Evolutionary conservation across 345 rosid genomes (phyloP).

Genomic region (Populus simonii): DNA sequence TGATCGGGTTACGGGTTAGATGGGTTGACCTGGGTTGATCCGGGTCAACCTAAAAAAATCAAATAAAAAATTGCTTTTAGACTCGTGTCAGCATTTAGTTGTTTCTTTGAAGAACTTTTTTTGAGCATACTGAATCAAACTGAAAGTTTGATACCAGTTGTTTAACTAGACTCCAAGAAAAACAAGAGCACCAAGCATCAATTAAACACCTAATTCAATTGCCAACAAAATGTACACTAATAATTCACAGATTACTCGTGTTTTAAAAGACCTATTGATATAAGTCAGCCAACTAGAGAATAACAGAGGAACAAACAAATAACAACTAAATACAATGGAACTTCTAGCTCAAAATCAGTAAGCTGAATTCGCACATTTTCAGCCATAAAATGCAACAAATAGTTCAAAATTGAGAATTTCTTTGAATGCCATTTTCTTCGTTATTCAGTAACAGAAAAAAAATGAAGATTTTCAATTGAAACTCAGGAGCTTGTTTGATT

Average conservation of each 20-base stretch:
- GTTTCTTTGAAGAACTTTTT: constrained; percentile 27
- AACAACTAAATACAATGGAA: too few species aligned
- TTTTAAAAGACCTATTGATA: too few species aligned
- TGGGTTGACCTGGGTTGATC: too few species aligned
- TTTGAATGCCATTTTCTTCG: background rate
- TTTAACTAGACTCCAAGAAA: background rate
- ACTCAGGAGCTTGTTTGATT: background rate
- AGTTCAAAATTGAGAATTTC: too few species aligned
- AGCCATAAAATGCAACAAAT: background rate
- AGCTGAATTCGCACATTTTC: background rate
- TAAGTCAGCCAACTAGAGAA: background rate
- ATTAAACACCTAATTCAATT: background rate
- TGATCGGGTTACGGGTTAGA: too few species aligned
- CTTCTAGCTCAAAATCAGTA: background rate
- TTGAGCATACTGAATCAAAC: constrained; percentile 4
- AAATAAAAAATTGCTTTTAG: too few species aligned
- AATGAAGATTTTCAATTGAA: background rate
- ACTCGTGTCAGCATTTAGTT: background rate
- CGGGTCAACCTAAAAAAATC: too few species aligned
- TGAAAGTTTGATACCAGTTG: background rate
- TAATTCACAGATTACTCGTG: background rate
- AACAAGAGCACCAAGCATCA: background rate
- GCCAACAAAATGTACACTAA: background rate
- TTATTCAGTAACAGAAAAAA: background rate
- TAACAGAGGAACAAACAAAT: background rate